Evolutionary conservation across 2,329 filamentous ascomycete genomes (phyloP), one percentile per base, ranked within the genome.

Genomic region (Claviceps humidiphila): DNA sequence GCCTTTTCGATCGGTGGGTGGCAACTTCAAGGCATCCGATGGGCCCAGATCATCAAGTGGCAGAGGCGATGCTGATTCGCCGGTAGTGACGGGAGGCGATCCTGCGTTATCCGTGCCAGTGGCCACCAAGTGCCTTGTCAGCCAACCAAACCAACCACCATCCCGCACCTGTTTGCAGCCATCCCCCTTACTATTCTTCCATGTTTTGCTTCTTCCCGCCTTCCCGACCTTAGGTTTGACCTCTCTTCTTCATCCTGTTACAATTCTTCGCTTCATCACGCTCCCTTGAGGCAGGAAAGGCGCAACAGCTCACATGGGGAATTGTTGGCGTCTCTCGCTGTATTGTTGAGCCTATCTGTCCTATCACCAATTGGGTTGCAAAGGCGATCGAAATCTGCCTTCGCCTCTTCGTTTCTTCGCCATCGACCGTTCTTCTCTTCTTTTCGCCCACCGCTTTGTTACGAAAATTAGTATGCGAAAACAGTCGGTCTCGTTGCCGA

Each of bases 401-500:
- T 43, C 20, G 20, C 22, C 26, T 26, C 24, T n/a, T 30, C 17
- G 20, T 43, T 9, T 5, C 17, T 4, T 30, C 47, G 5, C 20
- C n/a, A 5, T 44, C 47, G 24, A 54, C 54, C 55, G 53, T 47
- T 51, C 49, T 55, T 51, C 42, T 14, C 50, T 20, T 47, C 17
- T 22, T 38, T 4, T 16, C 17, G 0, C n/a, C 34, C 17, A 14
- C n/a, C 34, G 46, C 46, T 40, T 48, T 17, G 42, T 37, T 39
- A 30, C 47, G 34, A 39, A 49, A 39, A 40, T n/a, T 63, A 63
- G 61, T 60, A 84, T 84, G 81, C 77, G 80, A 74, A 80, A 78
- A 71, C 78, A 78, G 65, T 82, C 79, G 57, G 77, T 81, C 55
- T 82, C 80, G 63, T 66, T 82, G 66, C 78, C 80, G 65, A 81